A percentile compares a stretch with the other conserved stretches of the same genome.
Evolutionary conservation across 2,329 filamentous ascomycete species (phyloP).

Genomic region (Ustilaginoidea virens): DNA sequence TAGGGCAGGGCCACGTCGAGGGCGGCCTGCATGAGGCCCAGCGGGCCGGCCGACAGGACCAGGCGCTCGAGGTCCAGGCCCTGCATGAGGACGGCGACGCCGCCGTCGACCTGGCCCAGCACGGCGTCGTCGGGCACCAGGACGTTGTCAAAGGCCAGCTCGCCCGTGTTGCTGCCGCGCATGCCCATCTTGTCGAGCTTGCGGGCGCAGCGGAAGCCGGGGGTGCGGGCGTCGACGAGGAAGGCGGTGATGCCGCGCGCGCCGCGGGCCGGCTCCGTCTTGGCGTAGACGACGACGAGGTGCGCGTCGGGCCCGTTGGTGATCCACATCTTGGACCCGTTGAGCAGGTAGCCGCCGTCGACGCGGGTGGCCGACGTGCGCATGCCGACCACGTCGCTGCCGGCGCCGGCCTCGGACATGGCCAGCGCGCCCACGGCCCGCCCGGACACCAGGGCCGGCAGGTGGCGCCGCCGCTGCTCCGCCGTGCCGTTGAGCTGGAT

Average conservation of each 20-base stretch:
- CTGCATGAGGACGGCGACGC: slow-evolving; percentile 88
- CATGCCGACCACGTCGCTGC: slow-evolving; percentile 93
- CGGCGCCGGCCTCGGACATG: slow-evolving; percentile 87
- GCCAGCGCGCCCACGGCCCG: slow-evolving; percentile 74
- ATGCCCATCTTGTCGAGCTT: slow-evolving; percentile 98
- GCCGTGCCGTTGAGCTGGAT: slow-evolving; percentile 72
- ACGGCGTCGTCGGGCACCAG: slow-evolving; percentile 77
- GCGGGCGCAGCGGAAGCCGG: slow-evolving; percentile 72
- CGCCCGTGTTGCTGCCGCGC: slow-evolving; percentile 91
- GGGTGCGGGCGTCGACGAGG: slow-evolving; percentile 55
- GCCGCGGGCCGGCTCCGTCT: slow-evolving; percentile 65
- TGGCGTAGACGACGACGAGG: slow-evolving; percentile 88
- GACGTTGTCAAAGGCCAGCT: slow-evolving; percentile 78
- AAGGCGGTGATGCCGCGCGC: slow-evolving; percentile 94
- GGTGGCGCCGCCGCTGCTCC: slow-evolving; percentile 65
- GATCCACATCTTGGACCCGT: slow-evolving; percentile 98
- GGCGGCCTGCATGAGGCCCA: slow-evolving; percentile 88
- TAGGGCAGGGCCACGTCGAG: slow-evolving; percentile 81
- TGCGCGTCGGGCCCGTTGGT: slow-evolving; percentile 96
- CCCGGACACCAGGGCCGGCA: slow-evolving; percentile 70
- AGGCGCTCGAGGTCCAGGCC: slow-evolving; percentile 87
- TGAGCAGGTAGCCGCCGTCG: slow-evolving; percentile 72
- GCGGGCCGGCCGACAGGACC: slow-evolving; percentile 76
- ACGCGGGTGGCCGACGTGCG: slow-evolving; percentile 67
- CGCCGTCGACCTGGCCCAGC: slow-evolving; percentile 64